Conservation (phyloP, 345 rosid species). For the Hirschfeldia incana region DNA sequence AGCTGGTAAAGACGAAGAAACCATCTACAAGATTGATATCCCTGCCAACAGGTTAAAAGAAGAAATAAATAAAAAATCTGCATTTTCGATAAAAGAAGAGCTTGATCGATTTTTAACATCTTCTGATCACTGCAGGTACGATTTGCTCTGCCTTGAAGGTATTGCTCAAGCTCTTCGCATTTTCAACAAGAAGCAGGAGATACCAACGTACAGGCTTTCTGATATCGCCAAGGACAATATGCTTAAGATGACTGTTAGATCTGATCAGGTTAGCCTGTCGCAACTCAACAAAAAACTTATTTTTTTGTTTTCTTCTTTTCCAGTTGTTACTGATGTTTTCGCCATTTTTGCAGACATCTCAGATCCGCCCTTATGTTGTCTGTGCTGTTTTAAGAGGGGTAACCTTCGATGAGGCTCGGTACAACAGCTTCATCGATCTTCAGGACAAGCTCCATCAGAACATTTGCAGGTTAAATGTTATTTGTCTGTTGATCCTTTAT, state of each 20-base stretch:
- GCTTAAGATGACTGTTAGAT: conserved; percentile 69
- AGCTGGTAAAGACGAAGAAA: conserved; percentile 60
- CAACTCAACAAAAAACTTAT: too few species aligned
- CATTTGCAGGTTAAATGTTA: conserved; percentile 65
- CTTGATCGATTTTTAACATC: neutral
- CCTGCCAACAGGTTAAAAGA: conserved; percentile 73
- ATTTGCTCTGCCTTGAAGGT: conserved; percentile 95
- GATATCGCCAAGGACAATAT: conserved; percentile 49
- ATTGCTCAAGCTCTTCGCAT: conserved; percentile 91
- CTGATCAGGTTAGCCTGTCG: conserved; percentile 48
- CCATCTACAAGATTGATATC: conserved; percentile 84
- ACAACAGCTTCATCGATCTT: conserved; percentile 94
- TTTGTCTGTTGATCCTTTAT: neutral
- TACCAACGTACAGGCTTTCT: conserved; percentile 54
- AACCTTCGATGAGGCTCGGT: conserved; percentile 77
- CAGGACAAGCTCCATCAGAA: conserved; percentile 97
- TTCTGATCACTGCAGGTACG: conserved; percentile 54
- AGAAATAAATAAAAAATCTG: neutral
- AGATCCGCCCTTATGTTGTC: conserved; percentile 65
- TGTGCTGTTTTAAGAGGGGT: conserved; percentile 91
- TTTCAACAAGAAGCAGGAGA: conserved; percentile 63
- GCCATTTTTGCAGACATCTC: conserved; percentile 55
- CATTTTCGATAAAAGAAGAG: neutral
- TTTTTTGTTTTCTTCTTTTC: too few species aligned
- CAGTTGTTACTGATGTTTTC: neutral